Evolutionary conservation across 2,329 filamentous ascomycete genomes (phyloP), one percentile per base, ranked within the genome.

Genomic region (Verticillium longisporum): DNA sequence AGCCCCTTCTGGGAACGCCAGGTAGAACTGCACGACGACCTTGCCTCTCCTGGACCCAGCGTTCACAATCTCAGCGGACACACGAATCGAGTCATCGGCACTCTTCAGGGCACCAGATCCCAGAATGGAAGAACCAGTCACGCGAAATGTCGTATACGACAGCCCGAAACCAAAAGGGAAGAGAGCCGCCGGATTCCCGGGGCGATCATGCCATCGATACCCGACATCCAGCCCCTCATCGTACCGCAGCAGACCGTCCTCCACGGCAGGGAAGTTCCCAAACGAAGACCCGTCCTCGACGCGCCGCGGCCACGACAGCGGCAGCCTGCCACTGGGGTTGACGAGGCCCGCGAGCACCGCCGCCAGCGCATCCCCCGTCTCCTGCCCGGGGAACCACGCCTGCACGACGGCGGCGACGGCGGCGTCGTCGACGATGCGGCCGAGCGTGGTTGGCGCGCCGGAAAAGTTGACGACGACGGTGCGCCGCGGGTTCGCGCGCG

Each of bases 151-250:
- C 1, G 66, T 67, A 41, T 69, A 69, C 1, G 67, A 68, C 2
- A 67, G 32, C 2, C 67, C 67, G 57, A 63, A 68, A 0, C 66
- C 67, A 4, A 68, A 57, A 4, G 66, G 66, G 18, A 63, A 68
- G 0, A 61, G 62, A 0, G 66, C 66, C 2, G 56, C 56, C 6
- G 66, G 58, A 1, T 58, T 53, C 1, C 62, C 57, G 4, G 56
- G 21, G 13, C 37, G 38, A 33, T 58, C 37, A 14, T 41, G 41
- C 56, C 56, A 50, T 38, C 56, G 18, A 14, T 50, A 50, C 9
- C 60, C 58, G 31, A 68, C 66, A 1, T 67, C 61, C 5, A 66
- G 54, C 18, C 54, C n/a, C 59, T 69, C 66, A 0, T 65, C 66
- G 38, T 63, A 66, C 2, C 33, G 11, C 63, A 64, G 65, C 1